Conservation (phyloP, 2,329 filamentous ascomycete species). For the Aspergillus alliaceus region DNA sequence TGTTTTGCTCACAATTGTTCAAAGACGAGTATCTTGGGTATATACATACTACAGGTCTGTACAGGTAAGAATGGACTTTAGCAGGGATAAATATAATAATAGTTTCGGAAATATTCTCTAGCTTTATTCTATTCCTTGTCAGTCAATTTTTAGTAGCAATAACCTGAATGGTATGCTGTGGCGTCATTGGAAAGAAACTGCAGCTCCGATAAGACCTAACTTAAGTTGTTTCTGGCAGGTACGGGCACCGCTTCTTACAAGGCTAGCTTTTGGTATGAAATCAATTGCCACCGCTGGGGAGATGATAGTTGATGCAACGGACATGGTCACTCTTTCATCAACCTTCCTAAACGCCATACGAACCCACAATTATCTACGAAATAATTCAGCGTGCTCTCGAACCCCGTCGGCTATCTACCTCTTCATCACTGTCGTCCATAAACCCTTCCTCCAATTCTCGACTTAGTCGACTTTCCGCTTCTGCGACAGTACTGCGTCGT, state of each 20-base stretch:
- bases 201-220: not conserved
- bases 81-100: too few species aligned
- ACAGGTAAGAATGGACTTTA: not conserved
- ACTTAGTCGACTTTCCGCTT: slow-evolving; percentile 61
- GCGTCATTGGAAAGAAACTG: not conserved
- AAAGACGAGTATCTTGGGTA: not conserved
- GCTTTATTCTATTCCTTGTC: not conserved
- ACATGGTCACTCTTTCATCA: not conserved
- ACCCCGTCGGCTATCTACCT: slow-evolving; percentile 39
- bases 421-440: slow-evolving; percentile 70
- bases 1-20: not conserved
- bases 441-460: slow-evolving; percentile 78
- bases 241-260: not conserved
- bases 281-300: not conserved
- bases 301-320: not conserved
- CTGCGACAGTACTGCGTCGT: slow-evolving; percentile 44
- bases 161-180: not conserved
- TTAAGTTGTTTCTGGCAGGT: not conserved
- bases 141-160: too few species aligned
- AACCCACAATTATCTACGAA: not conserved
- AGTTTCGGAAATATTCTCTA: not conserved
- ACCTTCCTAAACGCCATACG: slow-evolving; percentile 5
- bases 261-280: not conserved
- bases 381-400: slow-evolving; percentile 12
- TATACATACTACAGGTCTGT: not conserved